Conservation (phyloP, 2,329 filamentous ascomycete species). For the Cadophora luteo-olivacea region DNA sequence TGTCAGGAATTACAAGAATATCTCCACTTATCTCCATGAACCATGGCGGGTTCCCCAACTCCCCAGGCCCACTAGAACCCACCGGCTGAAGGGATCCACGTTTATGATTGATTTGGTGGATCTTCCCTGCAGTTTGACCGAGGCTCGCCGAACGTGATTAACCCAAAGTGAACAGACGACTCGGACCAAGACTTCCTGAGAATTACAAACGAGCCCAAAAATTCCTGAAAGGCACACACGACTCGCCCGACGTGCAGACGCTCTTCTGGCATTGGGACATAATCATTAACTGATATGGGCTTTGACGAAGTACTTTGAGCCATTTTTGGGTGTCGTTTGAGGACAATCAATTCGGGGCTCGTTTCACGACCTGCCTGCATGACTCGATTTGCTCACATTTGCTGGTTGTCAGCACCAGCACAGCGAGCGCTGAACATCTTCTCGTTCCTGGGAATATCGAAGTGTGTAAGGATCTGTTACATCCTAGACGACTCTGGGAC, state of each 20-base stretch:
- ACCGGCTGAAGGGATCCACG: conserved; percentile 18
- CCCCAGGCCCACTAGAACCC: background rate
- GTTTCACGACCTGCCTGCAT: background rate
- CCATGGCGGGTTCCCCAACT: background rate
- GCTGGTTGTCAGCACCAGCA: background rate
- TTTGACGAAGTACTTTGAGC: background rate
- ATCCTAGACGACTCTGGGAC: background rate
- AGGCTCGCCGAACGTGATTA: conserved; percentile 10
- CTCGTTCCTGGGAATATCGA: background rate
- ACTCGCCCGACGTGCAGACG: conserved; percentile 2
- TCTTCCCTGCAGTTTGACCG: conserved; percentile 2
- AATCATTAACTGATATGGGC: background rate
- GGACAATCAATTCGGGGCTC: background rate
- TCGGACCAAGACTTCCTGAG: conserved; percentile 14
- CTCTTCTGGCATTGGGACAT: background rate
- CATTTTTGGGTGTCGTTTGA: conserved; percentile 1
- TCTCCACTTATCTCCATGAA: conserved; percentile 13
- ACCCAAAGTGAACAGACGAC: conserved; percentile 16
- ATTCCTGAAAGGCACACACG: conserved; percentile 1
- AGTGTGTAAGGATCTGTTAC: background rate
- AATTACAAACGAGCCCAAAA: conserved; percentile 7
- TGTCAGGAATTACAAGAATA: background rate
- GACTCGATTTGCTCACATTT: background rate
- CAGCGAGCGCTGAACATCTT: background rate
- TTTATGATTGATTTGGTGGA: conserved; percentile 18